Conservation (phyloP, 2,329 filamentous ascomycete species). For the Stemphylium lycopersici region DNA sequence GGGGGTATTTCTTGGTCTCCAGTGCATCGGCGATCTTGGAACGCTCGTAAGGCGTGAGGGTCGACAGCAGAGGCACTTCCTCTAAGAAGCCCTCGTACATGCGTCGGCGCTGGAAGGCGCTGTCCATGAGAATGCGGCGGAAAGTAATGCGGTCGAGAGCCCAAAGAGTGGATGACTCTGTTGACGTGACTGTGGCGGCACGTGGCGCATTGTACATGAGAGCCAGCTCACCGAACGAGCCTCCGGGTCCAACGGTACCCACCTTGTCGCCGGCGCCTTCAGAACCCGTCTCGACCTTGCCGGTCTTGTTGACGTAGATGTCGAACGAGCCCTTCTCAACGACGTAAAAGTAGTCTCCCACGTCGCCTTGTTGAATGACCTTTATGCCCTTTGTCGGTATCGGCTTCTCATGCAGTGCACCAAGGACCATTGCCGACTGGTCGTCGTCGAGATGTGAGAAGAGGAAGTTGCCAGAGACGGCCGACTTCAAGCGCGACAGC, state of each 20-base stretch:
- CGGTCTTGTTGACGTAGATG: conserved; percentile 82
- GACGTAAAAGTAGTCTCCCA: conserved; percentile 97
- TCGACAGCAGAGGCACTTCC: conserved; percentile 84
- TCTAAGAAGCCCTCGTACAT: conserved; percentile 98
- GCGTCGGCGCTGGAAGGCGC: conserved; percentile 90
- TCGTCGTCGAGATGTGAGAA: conserved; percentile 96
- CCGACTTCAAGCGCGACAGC: conserved; percentile 74
- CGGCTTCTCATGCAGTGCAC: conserved; percentile 90
- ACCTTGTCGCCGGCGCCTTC: conserved; percentile 86
- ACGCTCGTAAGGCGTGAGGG: conserved; percentile 88
- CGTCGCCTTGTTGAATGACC: conserved; percentile 94
- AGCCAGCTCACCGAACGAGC: conserved; percentile 94
- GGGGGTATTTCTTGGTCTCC: conserved; percentile 83
- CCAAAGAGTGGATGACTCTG: conserved; percentile 86
- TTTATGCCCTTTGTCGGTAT: conserved; percentile 89
- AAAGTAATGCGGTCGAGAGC: conserved; percentile 95
- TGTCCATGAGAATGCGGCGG: conserved; percentile 97
- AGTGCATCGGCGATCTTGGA: conserved; percentile 97
- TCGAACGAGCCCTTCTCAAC: conserved; percentile 91
- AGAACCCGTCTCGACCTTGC: conserved; percentile 76
- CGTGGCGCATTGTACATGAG: conserved; percentile 99
- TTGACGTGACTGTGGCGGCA: conserved; percentile 89
- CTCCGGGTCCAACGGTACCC: conserved; percentile 80
- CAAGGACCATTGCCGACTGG: conserved; percentile 83
- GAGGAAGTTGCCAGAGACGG: conserved; percentile 89